These are phyloP conservation scores for Scheffersomyces insectosa DNA, from an alignment of 1,139 yeast species.

Conservation along the genomic window DNA sequence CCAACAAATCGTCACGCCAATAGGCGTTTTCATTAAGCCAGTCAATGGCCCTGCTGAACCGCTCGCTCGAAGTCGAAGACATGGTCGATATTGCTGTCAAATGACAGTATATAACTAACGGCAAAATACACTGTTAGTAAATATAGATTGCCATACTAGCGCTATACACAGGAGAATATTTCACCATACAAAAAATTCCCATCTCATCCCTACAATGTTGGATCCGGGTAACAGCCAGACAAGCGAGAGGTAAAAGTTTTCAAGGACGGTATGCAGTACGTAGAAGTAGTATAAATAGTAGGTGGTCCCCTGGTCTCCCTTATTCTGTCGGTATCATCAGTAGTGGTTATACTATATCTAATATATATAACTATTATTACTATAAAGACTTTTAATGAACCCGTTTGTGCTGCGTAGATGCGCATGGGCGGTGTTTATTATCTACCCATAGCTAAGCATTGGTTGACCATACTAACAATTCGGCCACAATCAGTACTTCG, in stretches of 20 bases:
- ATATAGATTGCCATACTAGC: too few relatives aligned
- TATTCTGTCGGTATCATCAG: conserved; percentile 16
- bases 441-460: conserved; percentile 22
- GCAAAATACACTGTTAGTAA: too few relatives aligned
- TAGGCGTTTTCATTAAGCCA: conserved; percentile 55
- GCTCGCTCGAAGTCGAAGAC: conserved; percentile 13
- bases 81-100: conserved; percentile 4
- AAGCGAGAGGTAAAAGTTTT: background rate
- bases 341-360: conserved; percentile 24
- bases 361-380: conserved; percentile 21
- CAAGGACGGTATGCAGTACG: conserved; percentile 5
- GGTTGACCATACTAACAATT: conserved; percentile 21
- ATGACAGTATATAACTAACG: too few relatives aligned
- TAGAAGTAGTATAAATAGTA: conserved; percentile 11
- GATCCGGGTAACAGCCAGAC: conserved; percentile 12
- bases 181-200: background rate
- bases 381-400: conserved; percentile 17
- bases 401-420: conserved; percentile 14
- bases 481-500: conserved; percentile 22
- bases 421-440: conserved; percentile 11
- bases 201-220: background rate
- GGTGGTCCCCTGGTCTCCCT: conserved; percentile 13
- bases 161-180: too few relatives aligned
- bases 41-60: conserved; percentile 14
- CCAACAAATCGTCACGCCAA: conserved; percentile 51